Evolutionary conservation across 225 moss, liverwort and hornwort genomes (phyloP).

Genomic region (Sphagnum contortum): DNA sequence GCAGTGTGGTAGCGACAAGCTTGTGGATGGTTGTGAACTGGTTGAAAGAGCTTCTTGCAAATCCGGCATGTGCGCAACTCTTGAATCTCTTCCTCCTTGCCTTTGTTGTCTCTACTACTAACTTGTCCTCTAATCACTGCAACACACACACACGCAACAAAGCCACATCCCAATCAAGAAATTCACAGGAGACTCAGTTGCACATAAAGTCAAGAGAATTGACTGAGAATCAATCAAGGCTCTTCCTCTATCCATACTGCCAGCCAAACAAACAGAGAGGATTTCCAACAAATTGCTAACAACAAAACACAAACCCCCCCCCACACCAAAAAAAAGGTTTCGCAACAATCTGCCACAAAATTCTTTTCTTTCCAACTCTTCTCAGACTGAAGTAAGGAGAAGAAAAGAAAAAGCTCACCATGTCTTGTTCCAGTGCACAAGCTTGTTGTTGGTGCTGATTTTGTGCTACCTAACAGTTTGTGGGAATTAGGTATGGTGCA

Average conservation of each 20-base stretch:
- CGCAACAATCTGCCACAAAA: too few relatives aligned
- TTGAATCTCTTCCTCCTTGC: constrained; percentile 14
- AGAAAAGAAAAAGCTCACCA: too few relatives aligned
- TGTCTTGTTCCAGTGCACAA: too few relatives aligned
- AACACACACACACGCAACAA: neutral
- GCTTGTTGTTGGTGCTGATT: too few relatives aligned
- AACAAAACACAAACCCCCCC: too few relatives aligned
- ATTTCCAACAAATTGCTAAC: neutral
- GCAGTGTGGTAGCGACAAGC: constrained; percentile 83
- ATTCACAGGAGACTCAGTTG: neutral
- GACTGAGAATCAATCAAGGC: too few relatives aligned
- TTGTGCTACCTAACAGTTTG: too few relatives aligned
- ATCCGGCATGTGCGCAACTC: constrained; percentile 62
- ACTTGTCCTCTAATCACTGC: constrained; percentile 6
- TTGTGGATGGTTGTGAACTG: constrained; percentile 54
- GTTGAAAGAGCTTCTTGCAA: constrained; percentile 59
- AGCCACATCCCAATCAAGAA: neutral
- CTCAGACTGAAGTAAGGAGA: too few relatives aligned
- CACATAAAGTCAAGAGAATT: neutral
- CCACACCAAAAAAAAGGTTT: too few relatives aligned
- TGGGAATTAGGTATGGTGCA: too few relatives aligned
- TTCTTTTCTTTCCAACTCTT: too few relatives aligned
- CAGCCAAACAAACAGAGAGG: neutral
- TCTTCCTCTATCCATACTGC: neutral
- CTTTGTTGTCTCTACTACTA: neutral